Evolutionary conservation across 1,139 yeast species (phyloP), one percentile per base, ranked within the genome.

Genomic region (Kodamaea suecica): DNA sequence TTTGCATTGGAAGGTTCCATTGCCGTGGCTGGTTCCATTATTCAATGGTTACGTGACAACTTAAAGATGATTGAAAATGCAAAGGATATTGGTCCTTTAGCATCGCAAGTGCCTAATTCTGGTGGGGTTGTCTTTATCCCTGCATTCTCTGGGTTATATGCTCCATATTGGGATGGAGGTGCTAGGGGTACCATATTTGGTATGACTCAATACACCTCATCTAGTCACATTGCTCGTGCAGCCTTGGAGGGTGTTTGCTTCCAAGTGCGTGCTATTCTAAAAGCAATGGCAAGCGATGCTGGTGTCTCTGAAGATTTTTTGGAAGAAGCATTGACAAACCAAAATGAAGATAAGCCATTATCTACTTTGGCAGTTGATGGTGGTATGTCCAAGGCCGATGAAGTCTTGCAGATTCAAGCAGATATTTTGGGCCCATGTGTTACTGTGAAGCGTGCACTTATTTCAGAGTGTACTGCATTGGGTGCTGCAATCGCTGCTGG

Each of bases 401-500:
- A 84, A 51, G 94, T 90, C 37, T 84, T 90, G 82, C 95, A 86
- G 65, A 87, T 90, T 46, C 97, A 90, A 63, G 85, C 96, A 8
- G 95, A 90, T 59, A 80, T 90, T 43, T 70, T 88, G 49, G 90
- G 90, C 1, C 87, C 87, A 2, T 87, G 95, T 57, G 87, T 88
- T 25, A 77, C 80, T 23, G 94, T 90, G 33, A 75, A 77, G 52
- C 72, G 96, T 50, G 92, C 97, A 2, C 74, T 78, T 20, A 84
- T 84, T 58, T 68, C 87, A 23, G 97, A 90, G 62, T 88, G 96
- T 57, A 90, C 97, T 4, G 97, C 97, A 1, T 72, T 90, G 44
- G 97, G 97, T 17, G 95, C 96, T 9, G 97, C 97, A 9, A 85
- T 90, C 50, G 96, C 96, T 14, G 95, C 97, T 2, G 96, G 96